Percentiles rank a stretch among this genome's conserved stretches.
Conservation (phyloP, 768 basidiomycete species). For the Amyloporia xantha region DNA sequence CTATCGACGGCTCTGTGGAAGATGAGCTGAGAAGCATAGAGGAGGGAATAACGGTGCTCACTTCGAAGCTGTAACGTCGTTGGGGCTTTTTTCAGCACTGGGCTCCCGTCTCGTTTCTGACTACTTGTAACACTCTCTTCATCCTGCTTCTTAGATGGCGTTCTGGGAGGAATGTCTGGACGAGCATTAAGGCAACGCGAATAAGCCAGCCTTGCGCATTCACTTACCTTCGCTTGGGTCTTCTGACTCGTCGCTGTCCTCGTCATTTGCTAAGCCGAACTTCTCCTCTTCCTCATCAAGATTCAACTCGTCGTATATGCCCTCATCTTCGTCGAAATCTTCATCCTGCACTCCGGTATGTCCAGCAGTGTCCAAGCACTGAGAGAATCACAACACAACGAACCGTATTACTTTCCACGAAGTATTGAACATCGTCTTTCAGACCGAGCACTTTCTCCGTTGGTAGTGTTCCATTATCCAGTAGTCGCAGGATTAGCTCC, state of each 20-base stretch:
- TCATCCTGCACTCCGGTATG: slow-evolving; percentile 60
- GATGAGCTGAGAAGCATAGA: not conserved
- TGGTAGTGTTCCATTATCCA: slow-evolving; percentile 88
- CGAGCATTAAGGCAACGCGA: not conserved
- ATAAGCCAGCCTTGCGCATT: not conserved
- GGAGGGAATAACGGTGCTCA: slow-evolving; percentile 36
- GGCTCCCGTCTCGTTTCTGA: slow-evolving; percentile 75
- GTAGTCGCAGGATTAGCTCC: slow-evolving; percentile 85
- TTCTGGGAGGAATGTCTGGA: slow-evolving; percentile 58
- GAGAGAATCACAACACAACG: slow-evolving; percentile 27
- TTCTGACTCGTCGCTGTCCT: slow-evolving; percentile 77
- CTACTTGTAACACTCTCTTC: slow-evolving; percentile 71
- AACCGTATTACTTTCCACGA: slow-evolving; percentile 93
- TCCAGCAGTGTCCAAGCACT: not conserved
- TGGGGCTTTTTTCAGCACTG: slow-evolving; percentile 71
- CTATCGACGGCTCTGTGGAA: slow-evolving; percentile 55
- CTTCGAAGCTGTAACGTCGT: slow-evolving; percentile 62
- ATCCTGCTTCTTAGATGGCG: slow-evolving; percentile 67
- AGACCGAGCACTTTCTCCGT: slow-evolving; percentile 75
- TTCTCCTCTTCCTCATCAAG: slow-evolving; percentile 96
- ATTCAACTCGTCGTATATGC: slow-evolving; percentile 95
- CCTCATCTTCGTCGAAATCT: slow-evolving; percentile 95
- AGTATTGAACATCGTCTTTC: slow-evolving; percentile 94
- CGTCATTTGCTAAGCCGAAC: slow-evolving; percentile 68
- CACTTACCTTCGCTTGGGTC: slow-evolving; percentile 61